phyloP scores from a whole-genome alignment of 208 protist species.

The Balamuthia mandrillaris region DNA sequence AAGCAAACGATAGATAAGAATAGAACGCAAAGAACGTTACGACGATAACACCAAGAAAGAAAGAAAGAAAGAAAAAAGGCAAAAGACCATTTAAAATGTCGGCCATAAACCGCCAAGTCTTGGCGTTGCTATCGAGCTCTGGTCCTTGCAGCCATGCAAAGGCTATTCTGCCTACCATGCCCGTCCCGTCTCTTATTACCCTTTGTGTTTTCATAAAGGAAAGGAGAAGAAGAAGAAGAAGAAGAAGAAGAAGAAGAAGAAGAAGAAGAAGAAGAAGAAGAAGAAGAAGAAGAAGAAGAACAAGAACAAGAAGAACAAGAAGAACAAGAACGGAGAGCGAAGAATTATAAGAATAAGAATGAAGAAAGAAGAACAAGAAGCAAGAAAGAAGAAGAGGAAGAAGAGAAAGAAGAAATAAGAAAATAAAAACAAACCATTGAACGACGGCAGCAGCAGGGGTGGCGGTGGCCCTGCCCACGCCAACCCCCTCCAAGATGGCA shows the following conservation, averaged over 20 bases:
- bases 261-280: too few relatives aligned
- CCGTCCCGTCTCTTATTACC: conserved; percentile 43
- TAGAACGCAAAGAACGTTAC: neutral
- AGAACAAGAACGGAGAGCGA: too few relatives aligned
- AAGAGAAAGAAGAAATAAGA: too few relatives aligned
- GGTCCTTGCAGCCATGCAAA: conserved; percentile 60
- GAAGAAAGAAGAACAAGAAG: too few relatives aligned
- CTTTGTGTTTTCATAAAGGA: too few relatives aligned
- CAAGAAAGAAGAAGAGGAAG: too few relatives aligned
- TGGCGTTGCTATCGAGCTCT: conserved; percentile 58
- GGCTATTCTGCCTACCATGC: conserved; percentile 62
- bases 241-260: too few relatives aligned
- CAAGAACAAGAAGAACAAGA: neutral
- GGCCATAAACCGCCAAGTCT: conserved; percentile 59
- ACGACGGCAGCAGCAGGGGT: conserved; percentile 43
- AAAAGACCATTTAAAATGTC: conserved; percentile 50
- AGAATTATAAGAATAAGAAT: too few relatives aligned
- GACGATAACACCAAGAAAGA: neutral
- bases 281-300: too few relatives aligned
- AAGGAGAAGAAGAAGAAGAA: too few relatives aligned
- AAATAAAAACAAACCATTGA: too few relatives aligned
- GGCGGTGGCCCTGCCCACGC: conserved; percentile 31
- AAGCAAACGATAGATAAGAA: neutral
- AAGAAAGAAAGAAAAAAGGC: neutral
- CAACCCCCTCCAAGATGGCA: conserved; percentile 55